These are phyloP conservation scores for Leccinum longicurvipes DNA, from an alignment of 768 basidiomycete genomes.

Conservation along the genomic window DNA sequence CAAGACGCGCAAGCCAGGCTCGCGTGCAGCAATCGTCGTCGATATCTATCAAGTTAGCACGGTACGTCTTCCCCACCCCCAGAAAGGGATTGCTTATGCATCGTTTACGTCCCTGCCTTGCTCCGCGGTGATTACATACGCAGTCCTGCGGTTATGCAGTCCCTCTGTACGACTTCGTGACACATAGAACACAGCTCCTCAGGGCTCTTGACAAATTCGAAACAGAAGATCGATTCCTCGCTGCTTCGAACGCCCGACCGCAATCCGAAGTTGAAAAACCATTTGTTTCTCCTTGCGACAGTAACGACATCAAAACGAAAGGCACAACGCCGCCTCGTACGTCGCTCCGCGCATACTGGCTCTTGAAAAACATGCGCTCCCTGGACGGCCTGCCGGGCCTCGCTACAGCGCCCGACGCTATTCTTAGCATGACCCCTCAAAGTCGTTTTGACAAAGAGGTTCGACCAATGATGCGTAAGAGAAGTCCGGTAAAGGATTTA, in stretches of 20 bases:
- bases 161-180: conserved; percentile 56
- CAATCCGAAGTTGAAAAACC: neutral
- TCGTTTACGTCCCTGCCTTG: neutral
- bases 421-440: conserved; percentile 6
- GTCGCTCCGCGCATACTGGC: conserved; percentile 56
- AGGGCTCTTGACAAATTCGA: conserved; percentile 43
- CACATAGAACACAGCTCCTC: conserved; percentile 51
- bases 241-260: neutral
- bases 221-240: conserved; percentile 32
- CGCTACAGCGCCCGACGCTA: conserved; percentile 23
- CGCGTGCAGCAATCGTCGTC: conserved; percentile 56
- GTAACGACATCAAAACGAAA: conserved; percentile 4
- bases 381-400: conserved; percentile 58
- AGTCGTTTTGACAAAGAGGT: conserved; percentile 19
- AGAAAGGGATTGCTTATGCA: neutral
- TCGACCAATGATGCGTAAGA: conserved; percentile 7
- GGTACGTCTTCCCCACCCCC: conserved; percentile 26
- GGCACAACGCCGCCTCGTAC: conserved; percentile 13
- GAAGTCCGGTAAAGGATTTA: neutral
- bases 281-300: neutral
- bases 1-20: conserved; percentile 48
- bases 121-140: neutral
- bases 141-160: conserved; percentile 69
- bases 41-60: conserved; percentile 54
- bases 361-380: conserved; percentile 43